Percentiles rank a stretch among this genome's conserved stretches.
Conservation (phyloP, 345 rosid species). For the Theobroma cacao region DNA sequence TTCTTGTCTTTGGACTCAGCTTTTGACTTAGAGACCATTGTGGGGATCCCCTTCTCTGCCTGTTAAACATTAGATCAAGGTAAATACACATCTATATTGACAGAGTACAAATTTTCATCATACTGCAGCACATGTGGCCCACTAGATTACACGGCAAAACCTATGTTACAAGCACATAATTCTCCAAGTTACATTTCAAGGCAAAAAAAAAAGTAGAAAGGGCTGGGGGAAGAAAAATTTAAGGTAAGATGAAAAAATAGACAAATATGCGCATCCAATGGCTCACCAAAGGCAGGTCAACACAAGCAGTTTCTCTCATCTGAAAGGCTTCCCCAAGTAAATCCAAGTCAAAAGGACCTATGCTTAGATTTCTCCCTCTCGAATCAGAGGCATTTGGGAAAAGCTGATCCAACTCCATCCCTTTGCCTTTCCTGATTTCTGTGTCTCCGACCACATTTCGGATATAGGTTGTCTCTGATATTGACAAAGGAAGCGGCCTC, state of each 20-base stretch:
- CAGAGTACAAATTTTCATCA: neutral
- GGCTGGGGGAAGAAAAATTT: neutral
- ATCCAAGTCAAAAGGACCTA: slow-evolving; percentile 69
- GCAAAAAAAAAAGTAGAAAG: neutral
- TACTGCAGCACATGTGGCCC: neutral
- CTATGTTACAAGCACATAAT: neutral
- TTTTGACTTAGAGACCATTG: slow-evolving; percentile 61
- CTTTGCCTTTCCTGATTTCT: slow-evolving; percentile 84
- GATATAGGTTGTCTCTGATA: slow-evolving; percentile 71
- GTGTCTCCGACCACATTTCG: slow-evolving; percentile 77
- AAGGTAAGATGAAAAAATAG: neutral
- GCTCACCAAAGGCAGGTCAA: slow-evolving; percentile 68
- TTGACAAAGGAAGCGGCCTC: slow-evolving; percentile 67
- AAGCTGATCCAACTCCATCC: slow-evolving; percentile 80
- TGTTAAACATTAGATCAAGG: slow-evolving; percentile 22
- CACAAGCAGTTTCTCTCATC: slow-evolving; percentile 52
- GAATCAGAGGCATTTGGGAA: slow-evolving; percentile 37
- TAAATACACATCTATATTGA: neutral
- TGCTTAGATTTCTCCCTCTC: slow-evolving; percentile 37
- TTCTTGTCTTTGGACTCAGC: slow-evolving; percentile 71
- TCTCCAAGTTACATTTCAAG: neutral
- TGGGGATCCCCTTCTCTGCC: slow-evolving; percentile 78
- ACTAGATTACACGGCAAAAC: neutral
- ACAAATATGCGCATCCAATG: neutral
- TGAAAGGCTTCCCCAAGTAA: slow-evolving; percentile 70